Base-by-base conservation (phyloP, 192 early-diverging fungal genomes). In the Nowakowskiella sp. region DNA sequence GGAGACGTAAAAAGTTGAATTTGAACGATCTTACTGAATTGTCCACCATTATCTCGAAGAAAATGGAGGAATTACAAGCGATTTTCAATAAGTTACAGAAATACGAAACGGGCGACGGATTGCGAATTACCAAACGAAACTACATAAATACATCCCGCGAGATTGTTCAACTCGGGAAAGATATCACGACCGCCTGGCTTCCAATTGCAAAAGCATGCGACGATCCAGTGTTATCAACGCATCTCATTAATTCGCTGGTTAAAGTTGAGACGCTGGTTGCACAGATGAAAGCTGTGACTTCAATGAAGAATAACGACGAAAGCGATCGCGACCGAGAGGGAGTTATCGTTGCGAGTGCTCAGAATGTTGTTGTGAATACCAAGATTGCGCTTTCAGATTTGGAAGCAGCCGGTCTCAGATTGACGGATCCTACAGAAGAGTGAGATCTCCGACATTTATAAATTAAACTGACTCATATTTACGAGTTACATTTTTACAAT, bases 381-480 rank as follows among this genome's bases (percentile, higher is more conserved):
- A 42, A 61, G 26, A 47, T 27, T 34, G 62, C 62, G n/a, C 28
- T 64, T 27, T 32, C 51, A n/a, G 55, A 62, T 10, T 53, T 64
- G 39, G 32, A 60, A 27, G 62, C 62, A 0, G 56, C 48, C 9
- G 43, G 48, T 42, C 45, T 64, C n/a, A 42, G 26, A 51, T 31
- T 62, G 7, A 52, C 25, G 21, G 57, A 43, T n/a, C n/a, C n/a
- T n/a, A n/a, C n/a, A n/a, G n/a, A n/a, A n/a, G n/a, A n/a, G n/a
- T n/a, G n/a, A n/a, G n/a, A n/a, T n/a, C n/a, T n/a, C n/a, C n/a
- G n/a, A n/a, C n/a, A n/a, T n/a, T n/a, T n/a, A n/a, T n/a, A n/a
- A n/a, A n/a, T n/a, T n/a, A n/a, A n/a, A n/a, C n/a, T n/a, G n/a
- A n/a, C n/a, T n/a, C n/a, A n/a, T n/a, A n/a, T n/a, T n/a, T n/a